phyloP scores from a whole-genome alignment of 2,329 filamentous ascomycete species.

The Geosmithia morbida region DNA sequence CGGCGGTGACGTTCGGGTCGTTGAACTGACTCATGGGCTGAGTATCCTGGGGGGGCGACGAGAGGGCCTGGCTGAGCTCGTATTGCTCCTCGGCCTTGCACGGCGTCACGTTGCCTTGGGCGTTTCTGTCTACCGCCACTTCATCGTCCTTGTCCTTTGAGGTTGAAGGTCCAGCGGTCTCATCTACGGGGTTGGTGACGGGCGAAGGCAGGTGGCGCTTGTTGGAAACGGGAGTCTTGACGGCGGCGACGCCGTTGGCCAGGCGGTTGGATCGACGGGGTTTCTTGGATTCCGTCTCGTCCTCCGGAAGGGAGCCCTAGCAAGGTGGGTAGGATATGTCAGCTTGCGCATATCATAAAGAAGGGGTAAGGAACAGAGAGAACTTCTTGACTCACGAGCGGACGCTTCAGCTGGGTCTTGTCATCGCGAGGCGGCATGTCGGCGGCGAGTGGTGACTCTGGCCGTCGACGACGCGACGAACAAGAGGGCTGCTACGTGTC shows the following conservation, averaged over 20 bases:
- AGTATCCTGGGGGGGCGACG: slow-evolving; percentile 50
- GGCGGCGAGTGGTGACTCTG: slow-evolving; percentile 1
- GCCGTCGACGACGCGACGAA: slow-evolving; percentile 2
- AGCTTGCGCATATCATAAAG: background rate
- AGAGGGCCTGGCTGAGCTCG: slow-evolving; percentile 28
- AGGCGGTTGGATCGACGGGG: slow-evolving; percentile 65
- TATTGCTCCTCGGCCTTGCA: slow-evolving; percentile 33
- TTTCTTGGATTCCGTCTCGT: slow-evolving; percentile 62
- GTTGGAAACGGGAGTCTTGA: slow-evolving; percentile 45
- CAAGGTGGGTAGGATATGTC: slow-evolving; percentile 4
- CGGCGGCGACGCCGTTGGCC: slow-evolving; percentile 31
- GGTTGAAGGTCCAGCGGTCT: slow-evolving; percentile 28
- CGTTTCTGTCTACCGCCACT: background rate
- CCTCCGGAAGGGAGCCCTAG: slow-evolving; percentile 52
- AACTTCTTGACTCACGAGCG: slow-evolving; percentile 41
- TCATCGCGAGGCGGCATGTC: slow-evolving; percentile 48
- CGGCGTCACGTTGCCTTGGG: slow-evolving; percentile 18
- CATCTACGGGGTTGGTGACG: slow-evolving; percentile 51
- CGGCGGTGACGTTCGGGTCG: slow-evolving; percentile 55
- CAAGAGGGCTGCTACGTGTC: too few relatives aligned
- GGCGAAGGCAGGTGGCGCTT: slow-evolving; percentile 69
- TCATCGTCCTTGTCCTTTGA: slow-evolving; percentile 29
- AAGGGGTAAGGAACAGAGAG: slow-evolving; percentile 2
- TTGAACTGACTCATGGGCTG: slow-evolving; percentile 56
- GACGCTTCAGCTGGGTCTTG: slow-evolving; percentile 77